Evolutionary conservation across 2,329 filamentous ascomycete species (phyloP), one percentile per base, ranked within the genome.

Genomic region (Apiospora aurea): DNA sequence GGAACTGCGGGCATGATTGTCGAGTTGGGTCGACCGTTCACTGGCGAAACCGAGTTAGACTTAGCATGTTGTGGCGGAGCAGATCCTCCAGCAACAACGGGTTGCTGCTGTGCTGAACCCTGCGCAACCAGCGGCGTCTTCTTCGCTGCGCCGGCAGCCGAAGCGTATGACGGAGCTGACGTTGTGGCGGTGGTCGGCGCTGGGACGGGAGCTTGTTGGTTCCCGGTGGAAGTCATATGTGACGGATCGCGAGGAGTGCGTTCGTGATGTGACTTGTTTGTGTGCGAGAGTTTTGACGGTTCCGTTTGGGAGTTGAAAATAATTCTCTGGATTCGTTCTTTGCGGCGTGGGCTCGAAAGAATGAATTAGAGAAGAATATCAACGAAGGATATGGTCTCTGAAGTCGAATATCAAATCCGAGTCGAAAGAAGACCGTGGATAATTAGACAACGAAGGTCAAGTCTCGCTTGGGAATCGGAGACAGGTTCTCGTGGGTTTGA

Each of bases 21-120:
- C 69, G 69, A 70, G 41, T 70, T 70, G n/a, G 69, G 51, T 49
- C 57, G 69, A 69, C 49, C 94, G 89, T 97, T 97, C 89, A 97
- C 90, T 82, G 93, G 90, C 87, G 94, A 91, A 79, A 90, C 89
- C 79, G 92, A 90, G 81, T 89, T 87, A 82, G 89, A 84, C 81
- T 91, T 91, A 77, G 87, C 89, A 88, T 89, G 85, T 83, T 89
- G 87, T 81, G 88, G 83, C 75, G 84, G 82, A 80, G 87, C 85
- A 73, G 86, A 86, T 80, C 86, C 87, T 80, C 88, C 85, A 80
- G 88, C 88, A 81, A 88, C 84, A 71, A 86, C 81, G 74, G 88
- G 86, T 76, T 41, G 26, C n/a, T 51, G 68, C 68, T 51, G 47
- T 26, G 82, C 85, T 76, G 89, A 87, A 81, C 88, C 87, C 81